A percentile compares a stretch with the other conserved stretches of the same genome.
Conservation (phyloP, 768 basidiomycete species). For the Cystobasidium ongulense region DNA sequence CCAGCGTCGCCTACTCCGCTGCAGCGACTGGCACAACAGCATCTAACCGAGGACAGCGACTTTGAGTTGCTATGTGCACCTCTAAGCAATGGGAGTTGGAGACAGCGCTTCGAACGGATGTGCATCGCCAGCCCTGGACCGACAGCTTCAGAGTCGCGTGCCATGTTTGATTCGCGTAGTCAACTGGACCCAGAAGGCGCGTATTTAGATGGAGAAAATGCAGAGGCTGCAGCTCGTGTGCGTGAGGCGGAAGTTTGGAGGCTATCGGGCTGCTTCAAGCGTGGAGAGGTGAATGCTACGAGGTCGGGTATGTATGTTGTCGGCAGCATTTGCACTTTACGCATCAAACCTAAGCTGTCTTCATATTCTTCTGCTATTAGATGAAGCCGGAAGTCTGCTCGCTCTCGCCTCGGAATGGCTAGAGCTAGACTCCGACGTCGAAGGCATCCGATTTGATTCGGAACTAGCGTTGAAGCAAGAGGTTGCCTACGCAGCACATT, state of each 20-base stretch:
- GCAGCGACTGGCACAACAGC: conserved; percentile 28
- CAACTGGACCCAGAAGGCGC: conserved; percentile 5
- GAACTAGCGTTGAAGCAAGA: conserved; percentile 96
- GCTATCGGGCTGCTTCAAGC: conserved; percentile 63
- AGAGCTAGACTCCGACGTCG: conserved; percentile 82
- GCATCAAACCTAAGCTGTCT: background rate
- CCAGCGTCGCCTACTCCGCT: conserved; percentile 26
- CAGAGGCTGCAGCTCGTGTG: conserved; percentile 44
- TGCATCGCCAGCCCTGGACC: conserved; percentile 52
- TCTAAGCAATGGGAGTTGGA: conserved; percentile 84
- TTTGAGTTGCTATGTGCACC: conserved; percentile 72
- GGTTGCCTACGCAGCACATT: conserved; percentile 81
- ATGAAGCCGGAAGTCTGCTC: conserved; percentile 51
- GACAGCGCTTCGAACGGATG: conserved; percentile 76
- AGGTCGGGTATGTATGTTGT: conserved; percentile 61
- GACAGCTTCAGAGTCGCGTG: background rate
- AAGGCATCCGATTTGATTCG: conserved; percentile 89
- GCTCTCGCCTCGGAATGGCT: conserved; percentile 87
- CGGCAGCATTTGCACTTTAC: background rate
- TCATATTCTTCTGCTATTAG: conserved; percentile 51
- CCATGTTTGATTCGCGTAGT: conserved; percentile 38
- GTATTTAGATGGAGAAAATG: background rate
- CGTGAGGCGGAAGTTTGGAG: conserved; percentile 67
- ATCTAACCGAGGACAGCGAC: conserved; percentile 49
- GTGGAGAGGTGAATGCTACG: conserved; percentile 81